Evolutionary conservation across 2,329 filamentous ascomycete genomes (phyloP).

Genomic region (Penicillium griseofulvum): DNA sequence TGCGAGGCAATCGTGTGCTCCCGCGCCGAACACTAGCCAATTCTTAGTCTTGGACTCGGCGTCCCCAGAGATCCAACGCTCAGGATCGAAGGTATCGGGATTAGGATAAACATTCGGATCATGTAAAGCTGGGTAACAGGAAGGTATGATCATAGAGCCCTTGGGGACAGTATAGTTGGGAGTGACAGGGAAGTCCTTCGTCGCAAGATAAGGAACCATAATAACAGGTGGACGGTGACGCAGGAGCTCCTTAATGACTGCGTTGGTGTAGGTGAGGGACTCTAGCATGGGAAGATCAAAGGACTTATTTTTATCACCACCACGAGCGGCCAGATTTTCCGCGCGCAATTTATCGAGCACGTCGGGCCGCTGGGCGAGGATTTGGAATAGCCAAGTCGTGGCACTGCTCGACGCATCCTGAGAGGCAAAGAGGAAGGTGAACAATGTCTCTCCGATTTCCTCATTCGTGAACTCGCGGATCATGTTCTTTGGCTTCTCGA

Average conservation of each 20-base stretch:
- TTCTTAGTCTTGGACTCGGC: constrained; percentile 53
- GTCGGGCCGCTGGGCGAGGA: constrained; percentile 52
- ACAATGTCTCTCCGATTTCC: constrained; percentile 52
- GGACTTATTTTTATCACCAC: constrained; percentile 42
- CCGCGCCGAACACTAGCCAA: constrained; percentile 55
- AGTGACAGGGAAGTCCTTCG: constrained; percentile 49
- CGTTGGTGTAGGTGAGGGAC: constrained; percentile 52
- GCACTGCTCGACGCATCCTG: constrained; percentile 56
- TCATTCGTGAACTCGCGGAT: constrained; percentile 52
- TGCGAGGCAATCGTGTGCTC: constrained; percentile 52
- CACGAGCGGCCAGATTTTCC: constrained; percentile 48
- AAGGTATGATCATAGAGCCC: constrained; percentile 51
- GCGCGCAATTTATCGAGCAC: constrained; percentile 47
- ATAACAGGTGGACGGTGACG: constrained; percentile 55
- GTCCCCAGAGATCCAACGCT: constrained; percentile 54
- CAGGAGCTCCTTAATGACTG: constrained; percentile 55
- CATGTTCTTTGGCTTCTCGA: constrained; percentile 48
- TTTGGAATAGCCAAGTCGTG: constrained; percentile 55
- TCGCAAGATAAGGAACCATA: constrained; percentile 54
- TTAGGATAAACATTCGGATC: constrained; percentile 50
- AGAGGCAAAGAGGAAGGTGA: constrained; percentile 55
- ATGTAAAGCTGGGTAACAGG: constrained; percentile 53
- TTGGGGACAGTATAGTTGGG: constrained; percentile 51
- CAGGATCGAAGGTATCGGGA: constrained; percentile 50
- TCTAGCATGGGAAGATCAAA: constrained; percentile 51